A percentile compares a stretch with the other conserved stretches of the same genome.
Conservation (phyloP, 768 basidiomycete genomes). For the Calocybe cyanea region DNA sequence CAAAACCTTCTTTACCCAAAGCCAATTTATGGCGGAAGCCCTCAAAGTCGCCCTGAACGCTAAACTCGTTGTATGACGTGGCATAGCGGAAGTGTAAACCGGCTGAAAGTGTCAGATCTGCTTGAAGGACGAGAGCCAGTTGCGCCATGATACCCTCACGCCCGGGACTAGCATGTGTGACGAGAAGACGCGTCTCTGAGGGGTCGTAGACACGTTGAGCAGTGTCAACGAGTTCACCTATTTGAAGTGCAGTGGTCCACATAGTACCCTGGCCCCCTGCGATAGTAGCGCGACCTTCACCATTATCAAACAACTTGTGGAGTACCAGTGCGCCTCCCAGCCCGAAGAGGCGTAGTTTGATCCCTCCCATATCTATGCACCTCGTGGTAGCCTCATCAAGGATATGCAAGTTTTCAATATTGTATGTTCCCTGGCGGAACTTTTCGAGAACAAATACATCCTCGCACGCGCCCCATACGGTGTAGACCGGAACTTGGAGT, state of each 20-base stretch:
- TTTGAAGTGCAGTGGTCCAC: constrained; percentile 97
- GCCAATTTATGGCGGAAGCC: constrained; percentile 79
- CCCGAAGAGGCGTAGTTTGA: constrained; percentile 92
- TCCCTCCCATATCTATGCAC: constrained; percentile 85
- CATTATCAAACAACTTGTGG: constrained; percentile 94
- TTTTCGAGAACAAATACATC: constrained; percentile 93
- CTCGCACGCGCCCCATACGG: constrained; percentile 97
- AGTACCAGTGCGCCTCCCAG: constrained; percentile 92
- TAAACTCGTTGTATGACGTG: constrained; percentile 95
- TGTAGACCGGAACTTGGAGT: constrained; percentile 90
- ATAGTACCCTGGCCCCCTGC: constrained; percentile 97
- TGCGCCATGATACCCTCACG: constrained; percentile 91
- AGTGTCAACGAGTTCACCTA: constrained; percentile 97
- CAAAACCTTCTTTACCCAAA: constrained; percentile 76
- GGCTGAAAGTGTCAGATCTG: constrained; percentile 90
- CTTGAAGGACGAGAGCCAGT: constrained; percentile 85
- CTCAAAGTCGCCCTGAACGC: constrained; percentile 86
- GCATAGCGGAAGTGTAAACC: constrained; percentile 98
- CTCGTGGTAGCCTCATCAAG: constrained; percentile 96
- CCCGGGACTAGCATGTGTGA: constrained; percentile 90
- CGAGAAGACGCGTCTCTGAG: constrained; percentile 88
- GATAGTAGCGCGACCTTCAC: constrained; percentile 93
- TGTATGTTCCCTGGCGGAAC: constrained; percentile 78
- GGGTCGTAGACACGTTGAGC: constrained; percentile 92
- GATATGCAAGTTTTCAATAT: constrained; percentile 86